Conservation (phyloP, 2,329 filamentous ascomycete species). For the Talaromyces amestolkiae region DNA sequence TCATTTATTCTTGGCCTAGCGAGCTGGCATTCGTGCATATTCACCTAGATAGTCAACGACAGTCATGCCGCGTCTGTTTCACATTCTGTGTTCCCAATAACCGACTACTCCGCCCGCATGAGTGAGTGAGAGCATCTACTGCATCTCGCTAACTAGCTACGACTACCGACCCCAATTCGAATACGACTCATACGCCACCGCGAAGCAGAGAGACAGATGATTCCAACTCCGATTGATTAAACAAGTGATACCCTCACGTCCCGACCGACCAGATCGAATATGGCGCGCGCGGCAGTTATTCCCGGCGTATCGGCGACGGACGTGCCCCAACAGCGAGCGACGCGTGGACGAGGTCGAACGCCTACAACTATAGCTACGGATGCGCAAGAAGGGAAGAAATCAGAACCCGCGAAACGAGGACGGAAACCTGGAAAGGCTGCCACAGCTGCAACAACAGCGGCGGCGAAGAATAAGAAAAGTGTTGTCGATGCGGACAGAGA, state of each 20-base stretch:
- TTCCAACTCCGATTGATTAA: background rate
- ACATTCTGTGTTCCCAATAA: background rate
- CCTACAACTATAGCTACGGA: background rate
- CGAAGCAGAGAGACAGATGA: background rate
- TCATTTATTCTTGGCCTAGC: background rate
- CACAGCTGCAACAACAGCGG: slow-evolving; percentile 11
- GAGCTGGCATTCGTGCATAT: background rate
- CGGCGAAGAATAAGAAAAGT: slow-evolving; percentile 10
- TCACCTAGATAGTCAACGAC: background rate
- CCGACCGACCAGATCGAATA: background rate
- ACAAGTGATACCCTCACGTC: background rate
- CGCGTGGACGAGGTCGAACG: slow-evolving; percentile 16
- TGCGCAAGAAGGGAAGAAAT: background rate
- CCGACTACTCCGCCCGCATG: background rate
- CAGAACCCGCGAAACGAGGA: slow-evolving; percentile 10
- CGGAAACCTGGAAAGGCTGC: slow-evolving; percentile 14
- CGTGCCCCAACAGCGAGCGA: slow-evolving; percentile 1
- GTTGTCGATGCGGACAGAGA: background rate
- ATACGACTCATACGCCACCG: background rate
- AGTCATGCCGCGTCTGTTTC: background rate
- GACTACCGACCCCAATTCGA: background rate
- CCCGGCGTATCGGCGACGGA: slow-evolving; percentile 9
- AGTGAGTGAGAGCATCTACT: background rate
- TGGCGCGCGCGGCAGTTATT: slow-evolving; percentile 20
- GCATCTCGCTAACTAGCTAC: background rate